A percentile compares a stretch with the other conserved stretches of the same genome.
Evolutionary conservation across 805 yeast genomes (phyloP).

Genomic region (Sungouiella thailandica): DNA sequence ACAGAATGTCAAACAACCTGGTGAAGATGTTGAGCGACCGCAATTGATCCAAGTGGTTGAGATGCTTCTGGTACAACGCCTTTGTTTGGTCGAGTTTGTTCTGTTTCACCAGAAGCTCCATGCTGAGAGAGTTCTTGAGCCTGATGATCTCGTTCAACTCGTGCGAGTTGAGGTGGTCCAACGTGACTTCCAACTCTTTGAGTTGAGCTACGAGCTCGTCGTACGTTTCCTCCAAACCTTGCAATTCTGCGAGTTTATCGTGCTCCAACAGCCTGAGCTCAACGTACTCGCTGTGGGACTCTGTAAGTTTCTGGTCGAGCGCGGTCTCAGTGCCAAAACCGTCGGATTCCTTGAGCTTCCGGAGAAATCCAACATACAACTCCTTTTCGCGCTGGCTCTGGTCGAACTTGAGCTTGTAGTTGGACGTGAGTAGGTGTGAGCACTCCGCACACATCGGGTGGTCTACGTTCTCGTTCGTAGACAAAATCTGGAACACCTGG

Average conservation of each 20-base stretch:
- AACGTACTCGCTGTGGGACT: constrained; percentile 32
- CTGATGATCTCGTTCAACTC: constrained; percentile 45
- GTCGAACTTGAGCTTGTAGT: constrained; percentile 65
- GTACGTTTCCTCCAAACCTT: constrained; percentile 38
- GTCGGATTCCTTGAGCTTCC: constrained; percentile 48
- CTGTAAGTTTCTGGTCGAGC: constrained; percentile 5
- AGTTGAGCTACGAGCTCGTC: constrained; percentile 46
- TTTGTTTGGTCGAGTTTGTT: constrained; percentile 60
- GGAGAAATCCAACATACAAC: constrained; percentile 65
- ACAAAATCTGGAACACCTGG: constrained; percentile 65
- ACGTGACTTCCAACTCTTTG: constrained; percentile 36
- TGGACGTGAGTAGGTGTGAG: constrained; percentile 58
- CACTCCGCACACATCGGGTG: constrained; percentile 87
- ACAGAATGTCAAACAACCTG: constrained; percentile 78
- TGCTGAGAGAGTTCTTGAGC: constrained; percentile 51
- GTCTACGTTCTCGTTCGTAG: constrained; percentile 67
- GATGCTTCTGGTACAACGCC: constrained; percentile 56
- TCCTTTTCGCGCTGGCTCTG: constrained; percentile 75
- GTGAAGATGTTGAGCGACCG: constrained; percentile 77
- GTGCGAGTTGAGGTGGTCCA: constrained; percentile 26
- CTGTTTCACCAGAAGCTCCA: constrained; percentile 46
- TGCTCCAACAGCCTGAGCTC: constrained; percentile 37
- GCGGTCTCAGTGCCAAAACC: constrained; percentile 9
- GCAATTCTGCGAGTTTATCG: constrained; percentile 26
- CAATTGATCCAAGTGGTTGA: constrained; percentile 63